Evolutionary conservation across 2,329 filamentous ascomycete species (phyloP), one percentile per base, ranked within the genome.

Genomic region (Calonectria honghensis): DNA sequence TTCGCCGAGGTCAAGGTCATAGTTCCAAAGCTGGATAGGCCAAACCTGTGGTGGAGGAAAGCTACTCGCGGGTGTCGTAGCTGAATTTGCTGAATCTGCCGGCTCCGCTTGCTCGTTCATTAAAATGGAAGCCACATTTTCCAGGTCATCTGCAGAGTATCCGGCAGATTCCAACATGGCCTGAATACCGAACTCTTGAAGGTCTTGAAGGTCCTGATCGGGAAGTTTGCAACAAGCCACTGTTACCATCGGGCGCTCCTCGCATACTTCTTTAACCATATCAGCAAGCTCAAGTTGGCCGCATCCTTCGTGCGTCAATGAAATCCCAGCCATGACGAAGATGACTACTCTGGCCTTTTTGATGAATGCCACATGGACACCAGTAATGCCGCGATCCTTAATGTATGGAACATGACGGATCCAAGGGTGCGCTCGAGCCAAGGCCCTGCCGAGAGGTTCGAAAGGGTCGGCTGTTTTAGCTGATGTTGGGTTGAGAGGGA

Each of bases 331-430:
- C 51, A 92, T 87, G 72, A 94, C 89, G 73, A 94, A 91, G 18
- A 95, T 83, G 45, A 94, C 86, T 1, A 88, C 88, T 61, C 88
- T 89, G 5, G 92, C 92, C 70, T 90, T 86, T 72, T 88, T 89
- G 68, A 95, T 89, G 79, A 94, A 94, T 67, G 88, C 89, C 64
- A 89, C 85, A 83, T 96, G 92, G 57, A 90, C 89, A 29, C 88
- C 87, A 3, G 92, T 94, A 82, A 95, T 91, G 52, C 93, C 93
- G 73, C 88, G 84, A 68, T 88, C 88, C 61, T 91, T 90, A 6
- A 92, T 91, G 80, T 95, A 96, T 7, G 94, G 93, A 54, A 95
- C 91, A 81, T 96, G 94, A 27, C 93, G 91, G 75, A 96, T 88
- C 82, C 88, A 88, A 3, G 88, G 85, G 80, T 94, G 92, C 77